These are phyloP conservation scores for Camelina laxa DNA, from an alignment of 345 rosid genomes.

Conservation along the genomic window DNA sequence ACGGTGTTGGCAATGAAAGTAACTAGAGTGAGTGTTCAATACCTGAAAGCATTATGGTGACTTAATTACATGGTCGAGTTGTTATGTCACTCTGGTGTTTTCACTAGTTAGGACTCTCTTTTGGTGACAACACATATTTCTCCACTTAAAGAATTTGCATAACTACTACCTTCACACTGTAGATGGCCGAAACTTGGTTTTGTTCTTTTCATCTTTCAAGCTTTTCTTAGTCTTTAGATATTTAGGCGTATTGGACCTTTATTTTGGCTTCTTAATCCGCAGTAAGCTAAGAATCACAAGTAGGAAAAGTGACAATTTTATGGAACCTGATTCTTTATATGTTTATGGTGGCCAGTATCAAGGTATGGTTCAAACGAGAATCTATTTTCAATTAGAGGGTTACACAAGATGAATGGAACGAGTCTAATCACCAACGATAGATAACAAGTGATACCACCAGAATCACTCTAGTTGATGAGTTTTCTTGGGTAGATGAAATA, in stretches of 20 bases:
- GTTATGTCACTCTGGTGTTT: neutral
- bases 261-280: neutral
- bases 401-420: conserved; percentile 2
- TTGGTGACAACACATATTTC: neutral
- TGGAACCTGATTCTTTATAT: neutral
- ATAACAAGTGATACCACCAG: neutral
- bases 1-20: neutral
- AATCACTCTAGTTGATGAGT: conserved; percentile 1
- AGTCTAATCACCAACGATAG: neutral
- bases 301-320: neutral
- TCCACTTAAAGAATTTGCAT: neutral
- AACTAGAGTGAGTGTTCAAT: neutral
- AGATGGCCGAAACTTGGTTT: neutral
- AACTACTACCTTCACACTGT: neutral
- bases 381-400: neutral
- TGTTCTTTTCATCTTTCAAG: neutral
- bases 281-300: neutral
- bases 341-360: neutral
- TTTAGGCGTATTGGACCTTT: neutral
- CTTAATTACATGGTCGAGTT: neutral
- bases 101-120: neutral
- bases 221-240: neutral
- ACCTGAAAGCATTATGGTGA: too few species aligned
- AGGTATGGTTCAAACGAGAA: neutral
- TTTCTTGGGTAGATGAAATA: neutral